Percentiles rank a stretch among this genome's conserved stretches.
Conservation (phyloP, 257 asterid species). For the Knoxia roxburghii region DNA sequence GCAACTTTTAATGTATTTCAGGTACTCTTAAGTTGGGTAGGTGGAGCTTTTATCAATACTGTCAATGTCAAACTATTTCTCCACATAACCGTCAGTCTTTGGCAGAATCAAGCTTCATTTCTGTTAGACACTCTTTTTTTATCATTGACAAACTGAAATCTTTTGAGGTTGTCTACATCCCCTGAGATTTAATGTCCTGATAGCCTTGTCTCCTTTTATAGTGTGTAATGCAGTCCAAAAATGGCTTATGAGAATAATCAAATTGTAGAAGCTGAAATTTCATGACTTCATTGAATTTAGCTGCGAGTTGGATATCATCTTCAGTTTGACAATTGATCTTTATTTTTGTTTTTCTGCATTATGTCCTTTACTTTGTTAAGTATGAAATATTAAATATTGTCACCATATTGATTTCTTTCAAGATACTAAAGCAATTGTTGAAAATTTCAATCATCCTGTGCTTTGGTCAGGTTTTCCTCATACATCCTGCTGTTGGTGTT, state of each 20-base stretch:
- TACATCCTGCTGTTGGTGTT: slow-evolving; percentile 56
- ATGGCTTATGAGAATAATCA: background rate
- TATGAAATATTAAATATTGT: background rate
- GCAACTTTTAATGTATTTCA: no score
- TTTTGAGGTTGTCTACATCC: background rate
- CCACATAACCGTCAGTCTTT: no score
- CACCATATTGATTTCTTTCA: slow-evolving; percentile 1
- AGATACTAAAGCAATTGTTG: background rate
- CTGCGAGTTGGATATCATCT: background rate
- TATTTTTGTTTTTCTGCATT: background rate
- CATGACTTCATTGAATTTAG: background rate
- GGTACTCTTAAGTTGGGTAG: background rate
- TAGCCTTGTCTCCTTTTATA: background rate
- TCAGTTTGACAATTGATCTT: background rate
- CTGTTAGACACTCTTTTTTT: background rate
- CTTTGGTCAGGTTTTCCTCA: slow-evolving; percentile 61
- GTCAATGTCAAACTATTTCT: background rate
- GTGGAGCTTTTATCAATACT: background rate
- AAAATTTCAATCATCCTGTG: slow-evolving; percentile 4
- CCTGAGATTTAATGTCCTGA: background rate
- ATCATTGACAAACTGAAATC: background rate
- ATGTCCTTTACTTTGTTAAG: background rate
- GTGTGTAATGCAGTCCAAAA: background rate
- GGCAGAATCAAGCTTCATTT: no score
- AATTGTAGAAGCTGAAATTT: background rate